These are phyloP conservation scores for Ensete ventricosum DNA, from an alignment of 176 grass and related monocot genomes.

Conservation along the genomic window DNA sequence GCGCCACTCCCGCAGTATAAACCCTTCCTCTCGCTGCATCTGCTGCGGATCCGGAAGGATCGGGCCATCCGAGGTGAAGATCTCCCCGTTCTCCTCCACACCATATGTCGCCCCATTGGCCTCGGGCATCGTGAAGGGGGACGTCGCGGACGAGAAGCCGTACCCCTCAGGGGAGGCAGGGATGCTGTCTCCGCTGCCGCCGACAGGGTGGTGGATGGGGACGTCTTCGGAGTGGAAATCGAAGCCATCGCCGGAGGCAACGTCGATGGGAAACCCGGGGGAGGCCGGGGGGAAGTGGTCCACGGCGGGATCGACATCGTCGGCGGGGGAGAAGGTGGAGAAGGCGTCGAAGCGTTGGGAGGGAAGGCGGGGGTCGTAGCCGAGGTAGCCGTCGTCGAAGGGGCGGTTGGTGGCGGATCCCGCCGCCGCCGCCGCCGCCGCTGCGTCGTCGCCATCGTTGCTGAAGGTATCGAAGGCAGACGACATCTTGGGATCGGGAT, in stretches of 20 bases:
- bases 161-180: constrained; percentile 7
- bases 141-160: not conserved
- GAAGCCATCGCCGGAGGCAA: not conserved
- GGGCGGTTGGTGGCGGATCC: not conserved
- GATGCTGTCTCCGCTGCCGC: not conserved
- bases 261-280: not conserved
- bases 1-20: constrained; percentile 9
- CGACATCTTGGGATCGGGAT: not conserved
- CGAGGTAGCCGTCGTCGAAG: constrained; percentile 15
- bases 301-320: not conserved
- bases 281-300: not conserved
- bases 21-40: constrained; percentile 9
- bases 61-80: constrained; percentile 7
- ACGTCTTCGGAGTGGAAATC: constrained; percentile 1
- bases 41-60: constrained; percentile 11
- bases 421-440: not conserved
- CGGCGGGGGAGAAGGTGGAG: constrained; percentile 8
- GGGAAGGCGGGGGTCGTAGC: constrained; percentile 12
- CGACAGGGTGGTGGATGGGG: not conserved
- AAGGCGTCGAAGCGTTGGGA: constrained; percentile 17
- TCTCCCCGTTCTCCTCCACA: constrained; percentile 3
- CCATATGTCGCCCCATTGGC: constrained; percentile 5
- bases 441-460: constrained; percentile 3
- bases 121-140: not conserved
- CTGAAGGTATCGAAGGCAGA: constrained; percentile 10